Evolutionary conservation across 176 grass and related monocot species (phyloP).

Genomic region (Phyllostachys edulis): DNA sequence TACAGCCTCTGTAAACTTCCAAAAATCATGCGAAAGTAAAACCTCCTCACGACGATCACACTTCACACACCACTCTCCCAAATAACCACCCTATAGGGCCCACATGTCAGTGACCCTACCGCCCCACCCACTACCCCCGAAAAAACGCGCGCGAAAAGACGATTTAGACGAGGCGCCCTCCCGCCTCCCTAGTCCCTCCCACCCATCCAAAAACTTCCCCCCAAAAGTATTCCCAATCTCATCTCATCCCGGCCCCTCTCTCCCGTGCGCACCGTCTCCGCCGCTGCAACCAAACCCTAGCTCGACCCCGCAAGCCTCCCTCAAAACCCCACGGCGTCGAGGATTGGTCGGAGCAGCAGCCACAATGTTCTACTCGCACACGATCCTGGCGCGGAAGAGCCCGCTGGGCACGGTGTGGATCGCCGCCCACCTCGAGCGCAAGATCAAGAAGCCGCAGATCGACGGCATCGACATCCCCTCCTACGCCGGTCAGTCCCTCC

Average conservation of each 20-base stretch:
- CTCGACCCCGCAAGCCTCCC: neutral
- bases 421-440: conserved; percentile 87
- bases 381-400: conserved; percentile 73
- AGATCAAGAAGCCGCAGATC: conserved; percentile 85
- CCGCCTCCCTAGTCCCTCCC: neutral
- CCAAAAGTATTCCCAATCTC: neutral
- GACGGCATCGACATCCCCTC: conserved; percentile 70
- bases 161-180: neutral
- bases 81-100: neutral
- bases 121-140: neutral
- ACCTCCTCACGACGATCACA: neutral
- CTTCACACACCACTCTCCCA: no score
- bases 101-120: neutral
- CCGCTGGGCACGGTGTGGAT: conserved; percentile 77
- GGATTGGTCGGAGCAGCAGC: neutral
- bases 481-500: conserved; percentile 46
- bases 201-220: neutral
- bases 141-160: conserved; percentile 12
- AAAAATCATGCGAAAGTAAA: neutral
- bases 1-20: neutral
- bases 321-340: neutral
- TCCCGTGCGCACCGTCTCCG: neutral
- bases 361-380: conserved; percentile 90
- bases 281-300: neutral
- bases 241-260: neutral